Evolutionary conservation across 768 basidiomycete genomes (phyloP).

Genomic region (Lentinus brumalis): DNA sequence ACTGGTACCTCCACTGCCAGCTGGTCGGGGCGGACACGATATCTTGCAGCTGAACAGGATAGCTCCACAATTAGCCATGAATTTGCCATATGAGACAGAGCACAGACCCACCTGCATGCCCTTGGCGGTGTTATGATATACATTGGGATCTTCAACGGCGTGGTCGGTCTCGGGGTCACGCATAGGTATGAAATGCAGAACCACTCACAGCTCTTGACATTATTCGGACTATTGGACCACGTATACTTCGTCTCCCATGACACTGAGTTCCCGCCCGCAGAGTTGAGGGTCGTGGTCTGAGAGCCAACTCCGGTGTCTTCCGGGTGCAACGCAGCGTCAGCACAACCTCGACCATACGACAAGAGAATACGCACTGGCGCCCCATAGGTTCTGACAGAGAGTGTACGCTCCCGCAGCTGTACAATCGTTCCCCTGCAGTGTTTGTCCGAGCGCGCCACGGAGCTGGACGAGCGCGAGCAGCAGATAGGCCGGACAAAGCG

Average conservation of each 20-base stretch:
- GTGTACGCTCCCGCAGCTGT: constrained; percentile 44
- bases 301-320: constrained; percentile 48
- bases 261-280: constrained; percentile 40
- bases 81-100: not conserved
- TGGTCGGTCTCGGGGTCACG: not conserved
- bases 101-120: constrained; percentile 43
- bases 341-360: not conserved
- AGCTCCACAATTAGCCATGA: too few relatives aligned
- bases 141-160: constrained; percentile 41
- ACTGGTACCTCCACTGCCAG: constrained; percentile 54
- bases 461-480: not conserved
- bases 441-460: not conserved
- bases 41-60: constrained; percentile 37
- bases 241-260: constrained; percentile 57
- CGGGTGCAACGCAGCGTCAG: not conserved
- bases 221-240: constrained; percentile 52
- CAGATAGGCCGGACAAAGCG: not conserved
- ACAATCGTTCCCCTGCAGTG: constrained; percentile 14
- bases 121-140: constrained; percentile 46
- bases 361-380: constrained; percentile 32
- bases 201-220: constrained; percentile 50
- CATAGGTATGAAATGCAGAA: not conserved
- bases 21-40: constrained; percentile 48
- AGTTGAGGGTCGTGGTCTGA: constrained; percentile 49
- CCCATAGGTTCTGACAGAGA: constrained; percentile 63